phyloP scores from a whole-genome alignment of 768 basidiomycete genomes.

The Psilocybe cubensis region DNA sequence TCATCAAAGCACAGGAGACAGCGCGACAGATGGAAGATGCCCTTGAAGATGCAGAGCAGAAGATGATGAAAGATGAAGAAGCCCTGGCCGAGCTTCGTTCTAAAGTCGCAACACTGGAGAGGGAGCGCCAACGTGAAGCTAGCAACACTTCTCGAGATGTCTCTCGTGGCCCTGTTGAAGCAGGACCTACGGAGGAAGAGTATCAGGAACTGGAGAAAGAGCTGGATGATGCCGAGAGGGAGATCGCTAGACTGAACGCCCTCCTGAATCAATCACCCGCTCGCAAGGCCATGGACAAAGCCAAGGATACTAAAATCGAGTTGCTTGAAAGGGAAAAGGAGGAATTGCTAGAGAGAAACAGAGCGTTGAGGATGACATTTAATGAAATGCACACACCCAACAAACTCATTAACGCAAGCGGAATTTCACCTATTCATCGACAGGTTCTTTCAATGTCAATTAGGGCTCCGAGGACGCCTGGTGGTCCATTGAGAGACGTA shows the following conservation, averaged over 20 bases:
- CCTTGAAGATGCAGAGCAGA: conserved; percentile 72
- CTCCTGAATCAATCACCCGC: conserved; percentile 74
- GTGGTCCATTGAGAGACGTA: conserved; percentile 78
- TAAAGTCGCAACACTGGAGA: conserved; percentile 58
- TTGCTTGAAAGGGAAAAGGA: conserved; percentile 78
- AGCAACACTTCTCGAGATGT: conserved; percentile 26
- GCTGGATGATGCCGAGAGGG: conserved; percentile 75
- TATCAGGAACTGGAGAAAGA: conserved; percentile 72
- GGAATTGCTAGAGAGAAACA: conserved; percentile 73
- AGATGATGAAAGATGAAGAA: conserved; percentile 66
- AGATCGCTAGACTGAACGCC: conserved; percentile 72
- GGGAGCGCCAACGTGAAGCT: conserved; percentile 46
- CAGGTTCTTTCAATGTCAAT: conserved; percentile 72
- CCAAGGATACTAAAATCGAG: conserved; percentile 76
- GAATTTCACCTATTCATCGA: conserved; percentile 79
- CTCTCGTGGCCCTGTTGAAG: conserved; percentile 29
- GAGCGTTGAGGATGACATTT: conserved; percentile 54
- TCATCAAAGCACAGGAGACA: conserved; percentile 55
- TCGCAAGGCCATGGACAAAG: conserved; percentile 76
- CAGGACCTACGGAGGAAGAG: conserved; percentile 53
- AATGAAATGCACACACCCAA: conserved; percentile 61
- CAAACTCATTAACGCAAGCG: conserved; percentile 55
- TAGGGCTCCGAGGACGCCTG: conserved; percentile 75
- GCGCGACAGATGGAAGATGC: conserved; percentile 76
- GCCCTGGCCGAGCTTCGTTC: conserved; percentile 51